phyloP scores from a whole-genome alignment of 495 filamentous ascomycete genomes.

The Lepraria neglecta region DNA sequence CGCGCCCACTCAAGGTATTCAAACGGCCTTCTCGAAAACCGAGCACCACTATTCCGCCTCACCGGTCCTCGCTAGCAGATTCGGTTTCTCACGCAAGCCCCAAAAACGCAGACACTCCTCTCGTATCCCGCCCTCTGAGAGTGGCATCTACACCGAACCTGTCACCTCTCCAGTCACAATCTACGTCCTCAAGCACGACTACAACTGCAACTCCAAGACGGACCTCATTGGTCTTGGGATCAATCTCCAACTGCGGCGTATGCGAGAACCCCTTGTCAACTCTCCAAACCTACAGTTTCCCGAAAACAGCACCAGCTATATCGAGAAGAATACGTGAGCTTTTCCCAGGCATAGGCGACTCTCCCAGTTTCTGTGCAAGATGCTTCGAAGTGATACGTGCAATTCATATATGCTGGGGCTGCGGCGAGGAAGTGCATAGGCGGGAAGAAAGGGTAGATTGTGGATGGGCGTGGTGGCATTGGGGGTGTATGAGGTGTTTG shows the following conservation, averaged over 20 bases:
- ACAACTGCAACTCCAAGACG: neutral
- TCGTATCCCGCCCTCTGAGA: neutral
- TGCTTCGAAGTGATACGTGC: constrained; percentile 22
- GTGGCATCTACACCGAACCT: neutral
- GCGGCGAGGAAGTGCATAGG: constrained; percentile 19
- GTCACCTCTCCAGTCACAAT: neutral
- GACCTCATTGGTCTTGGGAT: neutral
- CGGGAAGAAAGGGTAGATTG: constrained; percentile 24
- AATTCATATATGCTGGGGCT: constrained; percentile 27
- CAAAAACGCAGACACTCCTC: neutral
- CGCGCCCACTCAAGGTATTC: neutral
- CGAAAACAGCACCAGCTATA: constrained; percentile 12
- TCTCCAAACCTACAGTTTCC: constrained; percentile 7
- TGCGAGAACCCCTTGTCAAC: neutral
- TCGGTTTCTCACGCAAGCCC: neutral
- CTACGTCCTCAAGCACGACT: neutral
- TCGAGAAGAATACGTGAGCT: neutral
- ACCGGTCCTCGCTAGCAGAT: neutral
- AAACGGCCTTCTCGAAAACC: neutral
- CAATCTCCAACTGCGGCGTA: neutral
- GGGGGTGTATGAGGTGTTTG: constrained; percentile 23
- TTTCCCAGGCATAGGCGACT: neutral
- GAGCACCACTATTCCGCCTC: neutral
- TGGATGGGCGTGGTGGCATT: constrained; percentile 30
- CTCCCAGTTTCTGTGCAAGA: constrained; percentile 17